These are phyloP conservation scores for Tephrocybe sp. DNA, from an alignment of 768 basidiomycete genomes.

Conservation along the genomic window DNA sequence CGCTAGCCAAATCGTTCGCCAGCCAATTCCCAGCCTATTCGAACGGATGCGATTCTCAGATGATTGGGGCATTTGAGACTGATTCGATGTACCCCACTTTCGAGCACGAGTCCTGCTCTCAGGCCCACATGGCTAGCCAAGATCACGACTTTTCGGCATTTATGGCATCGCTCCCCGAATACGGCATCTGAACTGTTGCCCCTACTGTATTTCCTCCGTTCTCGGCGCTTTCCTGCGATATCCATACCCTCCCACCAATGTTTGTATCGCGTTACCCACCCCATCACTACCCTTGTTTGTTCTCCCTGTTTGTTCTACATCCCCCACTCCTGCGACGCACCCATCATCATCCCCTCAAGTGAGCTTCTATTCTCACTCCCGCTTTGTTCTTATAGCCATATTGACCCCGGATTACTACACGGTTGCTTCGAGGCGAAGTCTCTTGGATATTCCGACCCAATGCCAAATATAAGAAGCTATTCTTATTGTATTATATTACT, in stretches of 20 bases:
- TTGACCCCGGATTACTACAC: conserved; percentile 3
- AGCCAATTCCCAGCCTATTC: conserved; percentile 22
- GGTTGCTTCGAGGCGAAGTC: conserved; percentile 10
- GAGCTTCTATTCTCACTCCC: conserved; percentile 13
- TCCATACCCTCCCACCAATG: background rate
- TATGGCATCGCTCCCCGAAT: conserved; percentile 34
- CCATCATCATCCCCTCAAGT: conserved; percentile 1
- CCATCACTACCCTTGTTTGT: background rate
- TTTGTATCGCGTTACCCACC: conserved; percentile 7
- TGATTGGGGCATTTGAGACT: conserved; percentile 14
- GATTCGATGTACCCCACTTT: conserved; percentile 22
- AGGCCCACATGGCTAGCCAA: conserved; percentile 25
- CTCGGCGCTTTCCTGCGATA: background rate
- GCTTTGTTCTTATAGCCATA: conserved; percentile 14
- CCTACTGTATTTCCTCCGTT: background rate
- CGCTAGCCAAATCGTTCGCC: conserved; percentile 27
- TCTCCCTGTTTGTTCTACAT: conserved; percentile 1
- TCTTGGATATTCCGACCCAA: conserved; percentile 14
- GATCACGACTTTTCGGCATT: conserved; percentile 36
- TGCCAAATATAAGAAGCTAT: conserved; percentile 17
- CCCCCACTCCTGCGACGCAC: conserved; percentile 3
- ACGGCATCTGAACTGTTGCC: conserved; percentile 24
- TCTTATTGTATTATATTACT: conserved; percentile 22
- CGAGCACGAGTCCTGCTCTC: conserved; percentile 18
- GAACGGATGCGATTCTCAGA: conserved; percentile 17